Evolutionary conservation across 768 basidiomycete genomes (phyloP).

Genomic region (Boletus rufocinnamomeus): DNA sequence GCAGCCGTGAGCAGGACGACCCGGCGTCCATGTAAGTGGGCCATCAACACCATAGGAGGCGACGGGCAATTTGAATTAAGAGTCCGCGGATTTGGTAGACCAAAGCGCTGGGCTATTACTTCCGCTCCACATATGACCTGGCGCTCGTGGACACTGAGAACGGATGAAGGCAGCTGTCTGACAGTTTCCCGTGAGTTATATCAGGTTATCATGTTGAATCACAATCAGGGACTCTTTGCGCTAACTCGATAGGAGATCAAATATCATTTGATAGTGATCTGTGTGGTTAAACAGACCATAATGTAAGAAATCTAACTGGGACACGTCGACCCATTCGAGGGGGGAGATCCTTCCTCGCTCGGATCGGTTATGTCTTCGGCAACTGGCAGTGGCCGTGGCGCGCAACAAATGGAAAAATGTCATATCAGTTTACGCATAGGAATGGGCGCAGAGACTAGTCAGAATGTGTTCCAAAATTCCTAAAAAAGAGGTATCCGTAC

Average conservation of each 20-base stretch:
- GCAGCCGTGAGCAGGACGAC: neutral
- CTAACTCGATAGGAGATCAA: neutral
- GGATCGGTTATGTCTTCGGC: conserved; percentile 7
- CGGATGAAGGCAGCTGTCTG: neutral
- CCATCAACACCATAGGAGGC: conserved; percentile 13
- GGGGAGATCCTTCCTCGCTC: neutral
- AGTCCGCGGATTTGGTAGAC: conserved; percentile 23
- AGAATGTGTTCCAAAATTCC: conserved; percentile 6
- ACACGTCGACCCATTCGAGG: neutral
- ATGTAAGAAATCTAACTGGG: neutral
- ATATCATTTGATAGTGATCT: conserved; percentile 12
- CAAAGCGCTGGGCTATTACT: conserved; percentile 3
- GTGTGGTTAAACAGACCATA: neutral
- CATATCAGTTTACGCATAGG: conserved; percentile 7
- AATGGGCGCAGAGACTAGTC: conserved; percentile 15
- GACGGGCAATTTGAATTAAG: conserved; percentile 9
- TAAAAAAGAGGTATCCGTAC: conserved; percentile 15
- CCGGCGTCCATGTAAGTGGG: neutral
- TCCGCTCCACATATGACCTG: conserved; percentile 3
- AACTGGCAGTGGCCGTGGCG: neutral
- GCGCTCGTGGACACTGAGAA: neutral
- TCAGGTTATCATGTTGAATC: neutral
- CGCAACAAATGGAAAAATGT: conserved; percentile 3
- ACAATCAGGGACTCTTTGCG: neutral
- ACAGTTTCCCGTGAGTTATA: neutral